Evolutionary conservation across 2,329 filamentous ascomycete genomes (phyloP).

Genomic region (Penicillium sp.): DNA sequence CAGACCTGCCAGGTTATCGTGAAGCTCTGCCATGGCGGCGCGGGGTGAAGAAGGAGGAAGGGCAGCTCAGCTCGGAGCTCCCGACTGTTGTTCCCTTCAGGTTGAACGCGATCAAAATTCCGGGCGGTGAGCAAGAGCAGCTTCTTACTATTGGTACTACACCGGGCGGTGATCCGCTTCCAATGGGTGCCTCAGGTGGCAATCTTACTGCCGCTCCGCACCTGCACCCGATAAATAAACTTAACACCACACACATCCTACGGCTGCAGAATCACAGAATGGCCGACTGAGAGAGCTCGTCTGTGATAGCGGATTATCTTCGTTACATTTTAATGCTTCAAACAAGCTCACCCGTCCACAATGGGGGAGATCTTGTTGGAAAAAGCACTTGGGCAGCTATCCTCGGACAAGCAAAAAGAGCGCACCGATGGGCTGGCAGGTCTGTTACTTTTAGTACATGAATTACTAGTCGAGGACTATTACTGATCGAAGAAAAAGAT

Average conservation of each 20-base stretch:
- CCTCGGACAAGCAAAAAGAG: slow-evolving; percentile 49
- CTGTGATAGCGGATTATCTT: neutral
- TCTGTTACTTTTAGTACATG: slow-evolving; percentile 25
- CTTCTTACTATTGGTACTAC: neutral
- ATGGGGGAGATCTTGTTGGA: slow-evolving; percentile 51
- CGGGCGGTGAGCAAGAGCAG: slow-evolving; percentile 28
- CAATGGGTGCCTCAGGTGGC: no score
- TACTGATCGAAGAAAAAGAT: slow-evolving; percentile 41
- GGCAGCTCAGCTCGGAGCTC: slow-evolving; percentile 28
- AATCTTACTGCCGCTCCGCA: slow-evolving; percentile 17
- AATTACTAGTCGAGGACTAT: neutral
- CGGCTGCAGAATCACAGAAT: slow-evolving; percentile 1
- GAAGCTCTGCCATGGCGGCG: slow-evolving; percentile 56
- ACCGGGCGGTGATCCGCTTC: slow-evolving; percentile 5
- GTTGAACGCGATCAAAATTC: slow-evolving; percentile 44
- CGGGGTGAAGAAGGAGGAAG: slow-evolving; percentile 33
- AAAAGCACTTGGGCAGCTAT: slow-evolving; percentile 47
- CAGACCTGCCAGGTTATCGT: slow-evolving; percentile 74
- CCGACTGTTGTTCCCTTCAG: slow-evolving; percentile 30
- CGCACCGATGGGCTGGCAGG: slow-evolving; percentile 57
- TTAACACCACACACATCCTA: slow-evolving; percentile 1
- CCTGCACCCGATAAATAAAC: slow-evolving; percentile 10
- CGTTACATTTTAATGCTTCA: neutral
- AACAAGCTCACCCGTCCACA: slow-evolving; percentile 7
- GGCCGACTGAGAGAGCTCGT: slow-evolving; percentile 4